These are phyloP conservation scores for Melastoma malabathricum DNA, from an alignment of 345 rosid species.

Conservation along the genomic window DNA sequence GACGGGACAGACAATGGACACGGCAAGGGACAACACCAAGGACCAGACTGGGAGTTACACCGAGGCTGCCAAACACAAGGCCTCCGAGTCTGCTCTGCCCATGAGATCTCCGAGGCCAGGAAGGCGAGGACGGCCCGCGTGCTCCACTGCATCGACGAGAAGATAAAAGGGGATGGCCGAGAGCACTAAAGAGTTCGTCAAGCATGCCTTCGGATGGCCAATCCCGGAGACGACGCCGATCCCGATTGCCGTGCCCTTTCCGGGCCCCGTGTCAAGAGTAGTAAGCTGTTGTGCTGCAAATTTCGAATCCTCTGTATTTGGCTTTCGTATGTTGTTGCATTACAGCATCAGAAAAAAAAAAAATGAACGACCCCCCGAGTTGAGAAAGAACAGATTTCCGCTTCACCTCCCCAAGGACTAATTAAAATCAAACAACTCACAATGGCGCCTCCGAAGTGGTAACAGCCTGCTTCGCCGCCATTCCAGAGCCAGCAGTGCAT, in stretches of 20 bases:
- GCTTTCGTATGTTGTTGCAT: too few relatives aligned
- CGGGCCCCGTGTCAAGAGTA: not conserved
- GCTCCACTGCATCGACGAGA: too few relatives aligned
- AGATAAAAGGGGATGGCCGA: constrained; percentile 1
- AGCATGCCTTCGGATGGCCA: constrained; percentile 7
- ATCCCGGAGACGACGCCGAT: constrained; percentile 5
- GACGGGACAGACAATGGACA: not conserved
- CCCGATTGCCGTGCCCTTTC: not conserved
- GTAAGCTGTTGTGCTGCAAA: not conserved
- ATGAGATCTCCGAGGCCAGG: too few relatives aligned
- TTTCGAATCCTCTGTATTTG: too few relatives aligned
- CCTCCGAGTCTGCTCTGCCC: not conserved
- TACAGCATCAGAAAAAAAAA: too few relatives aligned
- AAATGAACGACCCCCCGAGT: too few relatives aligned
- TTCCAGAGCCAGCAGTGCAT: constrained; percentile 36
- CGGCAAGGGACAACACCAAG: not conserved
- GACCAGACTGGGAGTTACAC: constrained; percentile 2
- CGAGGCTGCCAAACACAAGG: constrained; percentile 5
- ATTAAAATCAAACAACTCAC: too few relatives aligned
- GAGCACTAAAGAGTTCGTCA: constrained; percentile 5
- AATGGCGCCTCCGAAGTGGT: too few relatives aligned
- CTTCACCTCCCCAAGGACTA: too few relatives aligned
- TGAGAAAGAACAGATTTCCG: too few relatives aligned
- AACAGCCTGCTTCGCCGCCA: too few relatives aligned
- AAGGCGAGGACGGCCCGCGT: too few relatives aligned